These are phyloP conservation scores for Rhodotorula sp. DNA, from an alignment of 1,284 basidiomycete genomes.

Conservation along the genomic window DNA sequence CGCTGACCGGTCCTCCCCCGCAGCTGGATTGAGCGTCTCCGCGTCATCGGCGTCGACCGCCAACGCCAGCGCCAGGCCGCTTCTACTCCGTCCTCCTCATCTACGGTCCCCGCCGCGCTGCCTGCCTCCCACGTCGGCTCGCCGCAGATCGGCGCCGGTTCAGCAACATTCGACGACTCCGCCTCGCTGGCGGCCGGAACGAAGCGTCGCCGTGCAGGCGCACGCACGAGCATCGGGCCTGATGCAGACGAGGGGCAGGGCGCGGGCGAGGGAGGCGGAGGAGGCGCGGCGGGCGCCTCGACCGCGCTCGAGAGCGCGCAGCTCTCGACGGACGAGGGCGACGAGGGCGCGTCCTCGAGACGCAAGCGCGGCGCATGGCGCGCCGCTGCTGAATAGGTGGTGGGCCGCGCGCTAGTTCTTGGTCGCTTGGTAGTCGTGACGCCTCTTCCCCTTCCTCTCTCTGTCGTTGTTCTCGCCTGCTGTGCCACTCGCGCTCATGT, in stretches of 20 bases:
- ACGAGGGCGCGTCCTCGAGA: neutral
- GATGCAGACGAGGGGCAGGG: neutral
- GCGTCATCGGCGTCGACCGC: conserved; percentile 71
- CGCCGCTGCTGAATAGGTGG: neutral
- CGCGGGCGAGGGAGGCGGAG: neutral
- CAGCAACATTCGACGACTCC: conserved; percentile 1
- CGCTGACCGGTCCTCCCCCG: conserved; percentile 1
- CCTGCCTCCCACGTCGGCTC: neutral
- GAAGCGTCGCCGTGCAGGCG: conserved; percentile 6
- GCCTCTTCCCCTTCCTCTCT: neutral
- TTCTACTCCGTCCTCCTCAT: neutral
- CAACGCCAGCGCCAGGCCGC: conserved; percentile 45
- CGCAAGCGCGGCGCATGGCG: conserved; percentile 12
- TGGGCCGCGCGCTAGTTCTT: neutral
- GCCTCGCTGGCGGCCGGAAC: neutral
- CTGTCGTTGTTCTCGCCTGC: too few species aligned
- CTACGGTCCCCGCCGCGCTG: neutral
- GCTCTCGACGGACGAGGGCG: neutral
- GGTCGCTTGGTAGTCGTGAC: neutral
- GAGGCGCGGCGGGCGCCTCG: neutral
- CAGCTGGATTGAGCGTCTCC: conserved; percentile 76
- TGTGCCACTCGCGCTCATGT: too few species aligned
- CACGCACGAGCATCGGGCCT: neutral
- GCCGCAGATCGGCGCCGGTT: too few species aligned
- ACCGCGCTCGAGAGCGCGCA: neutral